Evolutionary conservation across 305 asterid genomes (phyloP).

Genomic region (Solanum hybrid): DNA sequence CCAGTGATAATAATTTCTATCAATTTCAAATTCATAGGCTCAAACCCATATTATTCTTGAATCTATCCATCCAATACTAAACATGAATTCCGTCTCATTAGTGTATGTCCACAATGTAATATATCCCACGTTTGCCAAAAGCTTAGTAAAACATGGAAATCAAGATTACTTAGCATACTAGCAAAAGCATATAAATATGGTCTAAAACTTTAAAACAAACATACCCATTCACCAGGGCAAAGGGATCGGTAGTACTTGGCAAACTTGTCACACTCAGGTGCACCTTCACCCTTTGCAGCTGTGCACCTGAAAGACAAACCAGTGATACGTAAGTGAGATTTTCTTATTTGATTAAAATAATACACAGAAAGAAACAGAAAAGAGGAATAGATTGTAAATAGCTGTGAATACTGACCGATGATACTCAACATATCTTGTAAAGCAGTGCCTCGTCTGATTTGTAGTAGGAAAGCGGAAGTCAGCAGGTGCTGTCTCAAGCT

Average conservation of each 20-base stretch:
- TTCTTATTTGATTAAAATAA: neutral
- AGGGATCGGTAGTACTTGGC: constrained; percentile 75
- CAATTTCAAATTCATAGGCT: neutral
- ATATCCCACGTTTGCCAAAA: neutral
- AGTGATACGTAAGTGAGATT: neutral
- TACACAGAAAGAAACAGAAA: neutral
- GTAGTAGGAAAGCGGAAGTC: constrained; percentile 97
- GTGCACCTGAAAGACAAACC: constrained; percentile 10
- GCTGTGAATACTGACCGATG: constrained; percentile 48
- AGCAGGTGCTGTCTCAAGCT: constrained; percentile 98
- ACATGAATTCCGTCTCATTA: neutral
- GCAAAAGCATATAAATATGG: neutral
- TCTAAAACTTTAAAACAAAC: constrained; percentile 2
- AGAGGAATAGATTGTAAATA: neutral
- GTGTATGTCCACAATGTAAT: neutral
- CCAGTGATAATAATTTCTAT: neutral
- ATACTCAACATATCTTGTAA: constrained; percentile 85
- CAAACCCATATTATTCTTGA: neutral
- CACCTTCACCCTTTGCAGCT: constrained; percentile 75
- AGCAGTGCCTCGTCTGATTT: constrained; percentile 95
- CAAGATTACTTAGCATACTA: neutral
- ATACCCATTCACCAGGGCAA: constrained; percentile 89
- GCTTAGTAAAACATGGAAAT: neutral
- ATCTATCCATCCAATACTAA: neutral
- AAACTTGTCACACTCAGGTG: constrained; percentile 70